Conservation (phyloP, 352 stramenopile genomes). For the Elongisporangium prolatum region DNA sequence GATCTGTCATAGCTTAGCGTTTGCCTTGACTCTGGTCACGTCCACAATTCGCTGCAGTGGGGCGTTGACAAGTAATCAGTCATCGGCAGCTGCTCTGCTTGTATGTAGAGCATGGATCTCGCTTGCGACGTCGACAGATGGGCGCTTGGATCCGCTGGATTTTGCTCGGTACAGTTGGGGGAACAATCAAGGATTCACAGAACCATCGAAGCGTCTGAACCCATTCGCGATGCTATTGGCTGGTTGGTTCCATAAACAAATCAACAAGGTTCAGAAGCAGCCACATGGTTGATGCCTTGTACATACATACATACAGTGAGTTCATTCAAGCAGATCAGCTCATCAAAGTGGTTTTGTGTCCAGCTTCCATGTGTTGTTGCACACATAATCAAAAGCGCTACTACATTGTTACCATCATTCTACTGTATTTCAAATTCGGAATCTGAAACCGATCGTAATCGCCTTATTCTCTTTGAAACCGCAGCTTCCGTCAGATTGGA, state of each 20-base stretch:
- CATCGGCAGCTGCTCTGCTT: neutral
- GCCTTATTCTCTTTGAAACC: neutral
- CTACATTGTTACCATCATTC: too few relatives aligned
- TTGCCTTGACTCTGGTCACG: neutral
- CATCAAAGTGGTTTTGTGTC: neutral
- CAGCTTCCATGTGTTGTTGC: neutral
- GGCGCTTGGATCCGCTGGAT: neutral
- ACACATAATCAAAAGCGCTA: too few relatives aligned
- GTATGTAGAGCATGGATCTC: neutral
- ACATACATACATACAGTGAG: too few relatives aligned
- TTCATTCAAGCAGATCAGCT: neutral
- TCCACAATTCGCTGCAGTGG: neutral
- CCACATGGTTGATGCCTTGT: neutral
- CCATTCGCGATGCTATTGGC: neutral
- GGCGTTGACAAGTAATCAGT: neutral
- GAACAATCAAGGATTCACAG: neutral
- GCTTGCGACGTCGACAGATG: neutral
- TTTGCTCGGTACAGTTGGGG: neutral
- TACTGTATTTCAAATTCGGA: neutral
- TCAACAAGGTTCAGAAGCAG: neutral
- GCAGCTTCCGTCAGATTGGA: neutral
- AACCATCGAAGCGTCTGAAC: neutral
- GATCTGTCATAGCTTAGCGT: constrained; percentile 83
- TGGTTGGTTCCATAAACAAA: neutral
- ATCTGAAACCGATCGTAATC: neutral